Evolutionary conservation across 345 rosid genomes (phyloP).

Genomic region (Syzygium jambos): DNA sequence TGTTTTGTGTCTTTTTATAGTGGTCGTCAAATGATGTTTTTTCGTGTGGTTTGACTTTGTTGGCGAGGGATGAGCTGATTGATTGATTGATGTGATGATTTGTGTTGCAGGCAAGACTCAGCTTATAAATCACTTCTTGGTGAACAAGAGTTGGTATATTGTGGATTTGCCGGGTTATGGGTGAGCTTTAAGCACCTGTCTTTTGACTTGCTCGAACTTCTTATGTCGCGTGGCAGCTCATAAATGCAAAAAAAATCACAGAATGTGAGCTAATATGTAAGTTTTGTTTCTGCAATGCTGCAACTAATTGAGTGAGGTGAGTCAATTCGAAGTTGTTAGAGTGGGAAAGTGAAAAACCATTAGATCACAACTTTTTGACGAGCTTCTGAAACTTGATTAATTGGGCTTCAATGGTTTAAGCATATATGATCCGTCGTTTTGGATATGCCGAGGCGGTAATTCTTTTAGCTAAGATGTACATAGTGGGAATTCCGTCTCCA

Average conservation of each 20-base stretch:
- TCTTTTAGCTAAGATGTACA: not conserved
- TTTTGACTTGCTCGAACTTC: not conserved
- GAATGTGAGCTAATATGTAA: not conserved
- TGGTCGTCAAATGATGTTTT: not conserved
- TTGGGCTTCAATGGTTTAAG: not conserved
- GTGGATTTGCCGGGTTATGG: constrained; percentile 99
- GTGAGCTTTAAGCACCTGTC: constrained; percentile 22
- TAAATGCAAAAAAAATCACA: not conserved
- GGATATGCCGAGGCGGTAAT: not conserved
- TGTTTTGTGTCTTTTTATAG: not conserved
- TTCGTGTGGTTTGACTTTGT: not conserved
- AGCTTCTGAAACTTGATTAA: not conserved
- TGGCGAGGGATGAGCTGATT: not conserved
- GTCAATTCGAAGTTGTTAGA: not conserved
- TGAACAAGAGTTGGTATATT: constrained; percentile 89
- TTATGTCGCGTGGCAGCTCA: not conserved
- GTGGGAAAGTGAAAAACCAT: not conserved
- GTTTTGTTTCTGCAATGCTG: not conserved
- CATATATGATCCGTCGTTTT: not conserved
- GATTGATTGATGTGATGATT: not conserved
- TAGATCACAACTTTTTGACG: not conserved
- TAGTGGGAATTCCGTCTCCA: not conserved
- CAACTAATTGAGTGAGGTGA: not conserved
- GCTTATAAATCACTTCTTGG: constrained; percentile 87
- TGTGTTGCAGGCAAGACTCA: constrained; percentile 75